Percentiles rank a stretch among this genome's conserved stretches.
These are phyloP conservation scores for Zizania palustris DNA, from an alignment of 202 grass and related monocot species.

Conservation along the genomic window DNA sequence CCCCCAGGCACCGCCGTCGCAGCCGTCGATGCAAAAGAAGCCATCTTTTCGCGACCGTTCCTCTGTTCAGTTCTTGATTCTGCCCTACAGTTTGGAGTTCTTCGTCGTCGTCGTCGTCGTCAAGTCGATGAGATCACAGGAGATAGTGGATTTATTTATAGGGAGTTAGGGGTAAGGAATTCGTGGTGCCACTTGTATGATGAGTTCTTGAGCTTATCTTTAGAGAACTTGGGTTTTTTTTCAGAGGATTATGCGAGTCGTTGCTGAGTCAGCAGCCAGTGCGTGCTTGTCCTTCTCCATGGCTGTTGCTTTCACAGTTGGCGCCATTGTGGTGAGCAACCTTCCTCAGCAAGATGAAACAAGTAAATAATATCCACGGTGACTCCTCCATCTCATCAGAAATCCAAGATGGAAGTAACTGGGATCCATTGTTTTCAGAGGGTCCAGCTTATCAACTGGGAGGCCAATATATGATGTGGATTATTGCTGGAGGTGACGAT, in stretches of 20 bases:
- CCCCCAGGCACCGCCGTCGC: not conserved
- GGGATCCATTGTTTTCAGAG: not conserved
- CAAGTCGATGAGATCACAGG: slow-evolving; percentile 6
- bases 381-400: not conserved
- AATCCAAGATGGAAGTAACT: not conserved
- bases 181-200: slow-evolving; percentile 14
- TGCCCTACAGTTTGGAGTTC: not conserved
- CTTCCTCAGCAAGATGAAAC: not conserved
- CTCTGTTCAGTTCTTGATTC: not conserved
- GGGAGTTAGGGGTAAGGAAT: not conserved
- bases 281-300: not conserved
- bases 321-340: slow-evolving; percentile 5
- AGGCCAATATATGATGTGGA: not conserved
- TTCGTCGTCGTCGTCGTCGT: not conserved
- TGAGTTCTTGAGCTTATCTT: slow-evolving; percentile 38
- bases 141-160: slow-evolving; percentile 31
- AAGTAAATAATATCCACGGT: not conserved
- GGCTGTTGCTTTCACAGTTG: slow-evolving; percentile 23
- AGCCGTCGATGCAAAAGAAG: slow-evolving; percentile 24
- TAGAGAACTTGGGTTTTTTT: not conserved
- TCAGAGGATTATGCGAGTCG: not conserved
- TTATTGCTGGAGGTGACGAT: not conserved
- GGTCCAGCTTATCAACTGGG: not conserved
- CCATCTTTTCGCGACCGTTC: slow-evolving; percentile 26
- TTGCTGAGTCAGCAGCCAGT: slow-evolving; percentile 18